phyloP scores from a whole-genome alignment of 495 filamentous ascomycete genomes.

The Xylaria telfairii region DNA sequence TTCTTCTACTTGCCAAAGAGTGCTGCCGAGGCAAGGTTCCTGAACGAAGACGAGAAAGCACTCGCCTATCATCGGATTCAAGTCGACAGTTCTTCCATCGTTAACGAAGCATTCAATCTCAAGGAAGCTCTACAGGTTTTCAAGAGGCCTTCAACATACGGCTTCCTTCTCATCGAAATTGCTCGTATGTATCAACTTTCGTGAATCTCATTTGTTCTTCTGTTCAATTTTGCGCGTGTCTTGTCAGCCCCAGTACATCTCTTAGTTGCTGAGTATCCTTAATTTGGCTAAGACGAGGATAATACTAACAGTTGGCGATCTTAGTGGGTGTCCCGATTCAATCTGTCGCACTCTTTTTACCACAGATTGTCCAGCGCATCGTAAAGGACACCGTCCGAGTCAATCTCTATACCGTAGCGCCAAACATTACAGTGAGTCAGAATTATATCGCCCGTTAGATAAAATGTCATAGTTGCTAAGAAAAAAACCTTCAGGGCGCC shows the following conservation, averaged over 20 bases:
- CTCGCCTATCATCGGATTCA: slow-evolving; percentile 77
- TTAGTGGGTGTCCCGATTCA: slow-evolving; percentile 80
- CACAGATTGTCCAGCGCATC: slow-evolving; percentile 72
- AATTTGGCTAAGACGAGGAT: neutral
- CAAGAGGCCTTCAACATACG: slow-evolving; percentile 65
- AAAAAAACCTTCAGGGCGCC: slow-evolving; percentile 56
- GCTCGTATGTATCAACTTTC: slow-evolving; percentile 25
- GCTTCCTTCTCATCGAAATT: slow-evolving; percentile 71
- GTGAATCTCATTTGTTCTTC: neutral
- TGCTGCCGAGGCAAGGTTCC: slow-evolving; percentile 67
- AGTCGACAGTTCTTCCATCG: slow-evolving; percentile 72
- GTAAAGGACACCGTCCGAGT: slow-evolving; percentile 70
- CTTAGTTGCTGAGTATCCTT: neutral
- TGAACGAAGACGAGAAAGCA: slow-evolving; percentile 67
- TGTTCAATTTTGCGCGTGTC: neutral
- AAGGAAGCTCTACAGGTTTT: slow-evolving; percentile 70
- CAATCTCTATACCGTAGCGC: slow-evolving; percentile 79
- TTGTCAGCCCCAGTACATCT: neutral
- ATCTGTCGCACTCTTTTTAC: slow-evolving; percentile 72
- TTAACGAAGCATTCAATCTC: slow-evolving; percentile 73
- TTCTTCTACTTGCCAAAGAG: slow-evolving; percentile 73
- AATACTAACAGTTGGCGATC: neutral
- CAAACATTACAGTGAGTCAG: slow-evolving; percentile 58
- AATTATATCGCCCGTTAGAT: neutral
- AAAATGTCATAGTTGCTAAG: slow-evolving; percentile 30